A percentile compares a stretch with the other conserved stretches of the same genome.
phyloP scores from a whole-genome alignment of 306 rosid genomes.

The Cucurbita moschata region DNA sequence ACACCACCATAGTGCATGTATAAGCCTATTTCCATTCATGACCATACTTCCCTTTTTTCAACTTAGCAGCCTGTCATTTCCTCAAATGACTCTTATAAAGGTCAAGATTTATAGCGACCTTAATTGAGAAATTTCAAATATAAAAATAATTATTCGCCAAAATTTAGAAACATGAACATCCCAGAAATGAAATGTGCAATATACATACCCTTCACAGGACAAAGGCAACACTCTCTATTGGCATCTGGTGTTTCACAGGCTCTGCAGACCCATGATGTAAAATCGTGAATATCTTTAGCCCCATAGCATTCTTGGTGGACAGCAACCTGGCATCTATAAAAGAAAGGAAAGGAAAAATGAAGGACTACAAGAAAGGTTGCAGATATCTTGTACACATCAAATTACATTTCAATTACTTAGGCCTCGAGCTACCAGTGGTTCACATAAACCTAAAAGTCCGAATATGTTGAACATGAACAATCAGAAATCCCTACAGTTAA shows the following conservation, averaged over 20 bases:
- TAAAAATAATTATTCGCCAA: background rate
- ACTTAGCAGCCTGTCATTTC: background rate
- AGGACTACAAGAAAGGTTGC: background rate
- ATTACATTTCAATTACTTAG: background rate
- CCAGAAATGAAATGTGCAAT: slow-evolving; percentile 17
- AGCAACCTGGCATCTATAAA: slow-evolving; percentile 81
- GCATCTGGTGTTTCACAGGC: slow-evolving; percentile 83
- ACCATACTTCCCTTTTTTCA: background rate
- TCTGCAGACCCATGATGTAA: slow-evolving; percentile 98
- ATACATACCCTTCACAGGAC: slow-evolving; percentile 78
- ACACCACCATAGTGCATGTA: background rate
- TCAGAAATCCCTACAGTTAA: background rate
- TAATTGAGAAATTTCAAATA: background rate
- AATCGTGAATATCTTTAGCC: slow-evolving; percentile 62
- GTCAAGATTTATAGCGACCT: background rate
- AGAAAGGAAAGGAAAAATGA: background rate
- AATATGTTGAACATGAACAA: background rate
- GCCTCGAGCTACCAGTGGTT: background rate
- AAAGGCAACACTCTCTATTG: slow-evolving; percentile 90
- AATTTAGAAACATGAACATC: background rate
- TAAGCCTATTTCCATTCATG: background rate
- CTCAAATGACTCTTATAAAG: background rate
- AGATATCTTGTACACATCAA: background rate
- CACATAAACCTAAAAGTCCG: background rate
- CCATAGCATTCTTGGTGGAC: slow-evolving; percentile 99